Percentiles rank a stretch among this genome's conserved stretches.
Evolutionary conservation across 2,329 filamentous ascomycete genomes (phyloP).

Genomic region (Cryoendolithus antarcticus): DNA sequence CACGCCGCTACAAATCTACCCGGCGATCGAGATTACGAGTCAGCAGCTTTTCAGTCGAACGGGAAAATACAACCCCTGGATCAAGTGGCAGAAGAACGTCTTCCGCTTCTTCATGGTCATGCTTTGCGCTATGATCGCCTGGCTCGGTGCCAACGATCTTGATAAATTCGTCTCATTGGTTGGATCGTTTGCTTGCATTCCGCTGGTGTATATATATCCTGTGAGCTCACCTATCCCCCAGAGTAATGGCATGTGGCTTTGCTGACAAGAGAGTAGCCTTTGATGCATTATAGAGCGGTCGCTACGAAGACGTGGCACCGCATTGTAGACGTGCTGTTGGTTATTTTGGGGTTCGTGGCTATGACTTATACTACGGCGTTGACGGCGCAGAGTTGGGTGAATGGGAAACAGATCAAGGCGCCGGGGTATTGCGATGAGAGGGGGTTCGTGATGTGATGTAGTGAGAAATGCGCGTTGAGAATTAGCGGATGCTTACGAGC

Average conservation of each 20-base stretch:
- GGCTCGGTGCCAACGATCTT: constrained; percentile 81
- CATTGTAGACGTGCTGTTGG: constrained; percentile 59
- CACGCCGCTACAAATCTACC: constrained; percentile 93
- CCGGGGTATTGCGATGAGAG: constrained; percentile 51
- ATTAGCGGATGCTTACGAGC: no score
- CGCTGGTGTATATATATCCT: constrained; percentile 93
- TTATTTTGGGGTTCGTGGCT: constrained; percentile 69
- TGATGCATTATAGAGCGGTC: constrained; percentile 77
- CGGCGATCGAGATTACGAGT: constrained; percentile 90
- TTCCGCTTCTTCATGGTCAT: constrained; percentile 91
- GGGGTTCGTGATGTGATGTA: no score
- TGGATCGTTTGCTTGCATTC: constrained; percentile 95
- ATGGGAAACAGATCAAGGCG: constrained; percentile 36
- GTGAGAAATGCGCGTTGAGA: no score
- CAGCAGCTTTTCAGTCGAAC: constrained; percentile 88
- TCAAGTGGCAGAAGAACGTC: constrained; percentile 99
- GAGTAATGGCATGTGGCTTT: background rate
- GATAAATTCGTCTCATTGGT: constrained; percentile 97
- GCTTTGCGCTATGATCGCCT: constrained; percentile 75
- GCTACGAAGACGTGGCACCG: constrained; percentile 57
- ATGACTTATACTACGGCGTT: constrained; percentile 88
- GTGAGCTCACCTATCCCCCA: constrained; percentile 44
- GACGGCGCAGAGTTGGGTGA: constrained; percentile 78
- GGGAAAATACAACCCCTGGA: constrained; percentile 94
- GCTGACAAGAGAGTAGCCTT: constrained; percentile 46